These are phyloP conservation scores for Tolypocladium nubicola DNA, from an alignment of 2,329 filamentous ascomycete species.

Conservation along the genomic window DNA sequence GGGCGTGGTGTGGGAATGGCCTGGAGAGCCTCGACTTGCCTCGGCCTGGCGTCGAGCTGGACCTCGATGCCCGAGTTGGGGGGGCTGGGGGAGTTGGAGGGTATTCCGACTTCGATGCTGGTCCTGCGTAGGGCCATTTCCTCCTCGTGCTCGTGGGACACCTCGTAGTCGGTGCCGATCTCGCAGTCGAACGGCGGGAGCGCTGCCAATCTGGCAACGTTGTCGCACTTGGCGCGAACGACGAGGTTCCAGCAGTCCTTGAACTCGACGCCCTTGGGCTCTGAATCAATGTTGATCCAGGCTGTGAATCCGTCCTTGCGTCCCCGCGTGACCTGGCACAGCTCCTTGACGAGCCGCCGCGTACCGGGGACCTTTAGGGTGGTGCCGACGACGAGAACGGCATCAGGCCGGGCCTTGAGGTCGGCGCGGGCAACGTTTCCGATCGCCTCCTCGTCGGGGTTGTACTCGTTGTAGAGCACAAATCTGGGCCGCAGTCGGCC, in stretches of 20 bases:
- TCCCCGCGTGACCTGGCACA: constrained; percentile 78
- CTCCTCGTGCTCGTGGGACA: constrained; percentile 32
- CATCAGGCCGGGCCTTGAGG: constrained; percentile 75
- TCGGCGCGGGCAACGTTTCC: constrained; percentile 83
- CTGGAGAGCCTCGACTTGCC: constrained; percentile 30
- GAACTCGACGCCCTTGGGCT: constrained; percentile 73
- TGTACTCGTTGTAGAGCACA: constrained; percentile 94
- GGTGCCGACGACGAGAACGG: constrained; percentile 88
- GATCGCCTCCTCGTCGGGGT: constrained; percentile 93
- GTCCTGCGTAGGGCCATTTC: constrained; percentile 25
- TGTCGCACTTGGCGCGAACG: constrained; percentile 77
- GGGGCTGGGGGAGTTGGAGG: constrained; percentile 12
- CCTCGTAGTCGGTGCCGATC: constrained; percentile 38
- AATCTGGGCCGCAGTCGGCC: constrained; percentile 84
- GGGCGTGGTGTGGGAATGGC: constrained; percentile 48
- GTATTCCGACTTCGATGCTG: constrained; percentile 19
- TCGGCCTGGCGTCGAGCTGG: constrained; percentile 21
- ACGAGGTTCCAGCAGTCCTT: constrained; percentile 91
- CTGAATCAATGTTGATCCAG: constrained; percentile 87
- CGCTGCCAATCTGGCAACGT: constrained; percentile 65
- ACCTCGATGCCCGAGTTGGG: constrained; percentile 9
- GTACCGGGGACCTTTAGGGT: constrained; percentile 93
- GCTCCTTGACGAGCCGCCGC: constrained; percentile 76
- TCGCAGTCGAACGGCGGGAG: constrained; percentile 48
- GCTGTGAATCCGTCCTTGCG: constrained; percentile 77